Conservation (phyloP, 2,329 filamentous ascomycete genomes). For the Myriosclerotinia duriaeana region DNA sequence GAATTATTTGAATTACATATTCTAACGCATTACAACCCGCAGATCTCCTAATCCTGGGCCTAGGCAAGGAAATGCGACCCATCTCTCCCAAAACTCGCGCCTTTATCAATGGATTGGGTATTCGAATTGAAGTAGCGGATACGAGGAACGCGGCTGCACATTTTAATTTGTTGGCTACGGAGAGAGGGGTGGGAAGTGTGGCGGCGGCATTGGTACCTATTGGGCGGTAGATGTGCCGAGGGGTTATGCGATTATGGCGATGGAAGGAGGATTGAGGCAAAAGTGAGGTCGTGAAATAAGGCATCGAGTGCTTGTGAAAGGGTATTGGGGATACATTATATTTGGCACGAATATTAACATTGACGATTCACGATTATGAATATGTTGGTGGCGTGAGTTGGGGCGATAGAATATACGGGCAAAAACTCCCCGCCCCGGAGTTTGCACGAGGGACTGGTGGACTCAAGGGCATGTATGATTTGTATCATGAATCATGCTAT, state of each 20-base stretch:
- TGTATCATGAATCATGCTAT: no score
- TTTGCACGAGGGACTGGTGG: no score
- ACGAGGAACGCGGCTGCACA: constrained; percentile 92
- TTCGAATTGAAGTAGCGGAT: constrained; percentile 84
- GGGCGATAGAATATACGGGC: no score
- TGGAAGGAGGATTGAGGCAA: no score
- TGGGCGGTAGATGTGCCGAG: constrained; percentile 57
- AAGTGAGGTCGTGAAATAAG: no score
- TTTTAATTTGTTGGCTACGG: constrained; percentile 93
- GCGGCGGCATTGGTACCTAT: constrained; percentile 85
- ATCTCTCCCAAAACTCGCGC: constrained; percentile 72
- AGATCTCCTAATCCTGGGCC: constrained; percentile 89
- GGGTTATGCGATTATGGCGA: not conserved
- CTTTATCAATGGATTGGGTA: constrained; percentile 73
- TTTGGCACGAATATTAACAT: no score
- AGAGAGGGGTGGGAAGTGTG: constrained; percentile 80
- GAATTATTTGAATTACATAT: not conserved
- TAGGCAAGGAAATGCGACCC: constrained; percentile 73
- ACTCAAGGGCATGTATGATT: no score
- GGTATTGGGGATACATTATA: no score
- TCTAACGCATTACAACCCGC: constrained; percentile 19
- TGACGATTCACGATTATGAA: no score
- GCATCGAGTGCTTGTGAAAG: no score
- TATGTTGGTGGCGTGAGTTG: no score
- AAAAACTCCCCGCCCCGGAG: no score